Evolutionary conservation across 352 stramenopile genomes (phyloP).

Genomic region (Pythium vanterpoolii): DNA sequence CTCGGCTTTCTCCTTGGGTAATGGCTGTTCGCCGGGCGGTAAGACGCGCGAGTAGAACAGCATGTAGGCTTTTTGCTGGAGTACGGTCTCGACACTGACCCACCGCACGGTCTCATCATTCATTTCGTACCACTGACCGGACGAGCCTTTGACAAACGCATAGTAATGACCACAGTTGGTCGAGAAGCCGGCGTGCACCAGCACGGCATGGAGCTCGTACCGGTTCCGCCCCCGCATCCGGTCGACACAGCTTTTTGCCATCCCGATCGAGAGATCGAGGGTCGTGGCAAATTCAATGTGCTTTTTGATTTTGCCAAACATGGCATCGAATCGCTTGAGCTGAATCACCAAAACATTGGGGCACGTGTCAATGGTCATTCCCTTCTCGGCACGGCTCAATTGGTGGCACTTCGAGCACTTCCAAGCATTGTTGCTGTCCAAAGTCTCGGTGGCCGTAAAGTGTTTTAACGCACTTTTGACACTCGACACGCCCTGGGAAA

Average conservation of each 20-base stretch:
- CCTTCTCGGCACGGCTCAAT: conserved; percentile 76
- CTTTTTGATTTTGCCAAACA: conserved; percentile 88
- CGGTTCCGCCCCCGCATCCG: conserved; percentile 43
- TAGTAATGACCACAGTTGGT: conserved; percentile 91
- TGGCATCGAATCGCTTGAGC: conserved; percentile 88
- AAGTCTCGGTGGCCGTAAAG: conserved; percentile 79
- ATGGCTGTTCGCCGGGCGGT: conserved; percentile 34
- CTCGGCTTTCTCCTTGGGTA: conserved; percentile 18
- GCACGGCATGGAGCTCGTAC: conserved; percentile 78
- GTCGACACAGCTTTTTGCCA: conserved; percentile 55
- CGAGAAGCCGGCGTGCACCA: conserved; percentile 87
- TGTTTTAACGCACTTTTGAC: conserved; percentile 73
- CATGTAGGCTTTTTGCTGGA: conserved; percentile 89
- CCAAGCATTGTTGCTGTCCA: conserved; percentile 86
- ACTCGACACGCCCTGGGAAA: conserved; percentile 70
- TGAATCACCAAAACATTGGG: conserved; percentile 89
- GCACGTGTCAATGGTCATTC: conserved; percentile 70
- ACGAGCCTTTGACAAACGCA: conserved; percentile 83
- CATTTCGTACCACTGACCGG: conserved; percentile 92
- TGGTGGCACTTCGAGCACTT: conserved; percentile 81
- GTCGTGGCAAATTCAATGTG: conserved; percentile 70
- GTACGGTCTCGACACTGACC: conserved; percentile 82
- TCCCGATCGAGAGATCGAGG: conserved; percentile 64
- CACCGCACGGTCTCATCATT: conserved; percentile 88
- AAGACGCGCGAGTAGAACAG: conserved; percentile 87